Evolutionary conservation across 495 filamentous ascomycete species (phyloP), one percentile per base, ranked within the genome.

Genomic region (Neurospora sp.): DNA sequence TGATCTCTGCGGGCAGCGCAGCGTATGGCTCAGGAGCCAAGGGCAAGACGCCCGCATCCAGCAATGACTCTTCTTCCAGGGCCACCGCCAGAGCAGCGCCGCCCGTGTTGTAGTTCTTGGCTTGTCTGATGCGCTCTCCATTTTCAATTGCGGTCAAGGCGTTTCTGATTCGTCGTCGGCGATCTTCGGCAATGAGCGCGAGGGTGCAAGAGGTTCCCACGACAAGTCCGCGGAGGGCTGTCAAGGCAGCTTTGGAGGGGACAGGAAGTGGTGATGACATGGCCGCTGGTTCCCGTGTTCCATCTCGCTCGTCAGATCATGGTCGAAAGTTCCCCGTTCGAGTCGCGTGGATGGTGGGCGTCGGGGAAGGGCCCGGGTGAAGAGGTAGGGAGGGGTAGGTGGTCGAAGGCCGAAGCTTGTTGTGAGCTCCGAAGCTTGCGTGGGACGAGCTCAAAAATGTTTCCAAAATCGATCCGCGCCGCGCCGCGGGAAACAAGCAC

Each of bases 191-290:
- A 69, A 89, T 75, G 31, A 86, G 79, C 72, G 84, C 85, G 72
- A 89, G 77, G 35, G 85, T 86, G 79, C 86, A 88, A 4, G 87
- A 85, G 5, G 86, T 86, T 71, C 86, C 86, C 0, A 88, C 74
- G 70, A 84, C 83, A 70, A 89, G 80, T 69, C 85, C 83, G 62
- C 85, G 86, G 46, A 89, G 83, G 69, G 85, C 83, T 74, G 85
- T 84, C 71, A 88, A 77, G 74, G 85, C 87, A 70, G 84, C 85
- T 80, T 87, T 87, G 72, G 87, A 88, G 42, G 86, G 86, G 62
- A 87, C 83, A 74, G 84, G 84, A 44, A 86, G 82, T 60, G 82
- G 81, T 69, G 79, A 76, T 71, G 83, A 81, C 83, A 86, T 85
- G 78, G 74, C 73, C 72, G 54, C 38, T 62, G 71, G 69, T 39